Base-by-base conservation (phyloP, 495 filamentous ascomycete species). In the Penicillium flavigenum region DNA sequence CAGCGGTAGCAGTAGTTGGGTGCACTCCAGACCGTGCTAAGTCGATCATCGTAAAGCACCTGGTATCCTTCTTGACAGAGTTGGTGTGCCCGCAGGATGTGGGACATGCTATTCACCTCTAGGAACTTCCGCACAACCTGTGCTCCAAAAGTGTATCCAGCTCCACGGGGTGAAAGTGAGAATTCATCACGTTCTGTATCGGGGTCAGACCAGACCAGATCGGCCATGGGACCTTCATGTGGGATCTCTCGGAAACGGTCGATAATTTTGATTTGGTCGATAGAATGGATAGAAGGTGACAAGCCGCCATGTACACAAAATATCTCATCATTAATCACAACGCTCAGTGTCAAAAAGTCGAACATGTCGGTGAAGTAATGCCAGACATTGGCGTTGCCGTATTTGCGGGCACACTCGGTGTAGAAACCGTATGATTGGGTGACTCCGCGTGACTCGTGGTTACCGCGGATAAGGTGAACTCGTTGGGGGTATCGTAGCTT, bases 281-380 rank as follows among this genome's bases (percentile, higher is more conserved):
- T 96, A 17, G 90, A 96, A 71, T 98, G 94, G 62, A 98, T 98
- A 5, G 90, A 95, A 0, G 94, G 94, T 6, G 90, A 96, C 29
- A 98, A 84, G 10, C 94, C 92, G 62, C 94, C 94, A 71, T 98
- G 94, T 6, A 98, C 94, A 70, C 94, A 98, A 72, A 98, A 98
- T 62, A 98, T 98, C 71, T 97, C 89, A 71, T 98, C 87, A 74
- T 97, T 94, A 68, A 98, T 98, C 57, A 98, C 94, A 38, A 98
- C 95, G 60, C 89, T 94, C 45, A 98, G 76, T 3, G 93, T 96
- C 51, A 98, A 82, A 68, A 93, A 98, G 76, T 98, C 94, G 74
- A 98, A 98, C 93, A 98, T 97, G 75, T 98, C 94, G 51, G 94
- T 98, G 65, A 98, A 98, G 72, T 97, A 93, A 69, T 98, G 95